Evolutionary conservation across 225 moss, liverwort and hornwort genomes (phyloP), one percentile per base, ranked within the genome.

Genomic region (Asterella californica): DNA sequence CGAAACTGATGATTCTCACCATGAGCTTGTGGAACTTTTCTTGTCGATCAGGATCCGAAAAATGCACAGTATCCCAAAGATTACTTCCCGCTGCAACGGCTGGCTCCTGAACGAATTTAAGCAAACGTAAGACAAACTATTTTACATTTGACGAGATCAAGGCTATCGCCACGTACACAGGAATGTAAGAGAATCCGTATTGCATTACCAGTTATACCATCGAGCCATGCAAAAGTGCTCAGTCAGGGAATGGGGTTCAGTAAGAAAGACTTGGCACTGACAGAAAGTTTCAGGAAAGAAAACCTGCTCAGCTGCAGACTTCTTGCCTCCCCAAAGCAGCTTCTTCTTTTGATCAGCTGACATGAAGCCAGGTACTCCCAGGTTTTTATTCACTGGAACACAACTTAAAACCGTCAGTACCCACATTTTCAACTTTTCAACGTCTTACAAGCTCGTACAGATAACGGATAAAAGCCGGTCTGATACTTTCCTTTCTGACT

Each of bases 1-100:
- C 38, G 30, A 17, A 70, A 24, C 61, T 46, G 22, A 21, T 60
- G 59, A 71, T 81, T 52, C 82, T 85, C 87, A 99, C 97, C 99
- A 99, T 99, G 86, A 99, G 95, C 90, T 99, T 99, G 73, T 99
- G 95, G 78, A 99, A 99, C 79, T 99, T 99, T 80, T 95, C 99
- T 91, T 89, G 93, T 46, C 99, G 91, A 80, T 99, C 99, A 82
- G 85, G 93, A 79, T 99, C 99, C 54, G 95, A 91, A 70, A 99
- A 99, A 82, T 99, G 99, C 46, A 99, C 99, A 61, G 99, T 99
- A 70, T 99, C 99, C 99, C 99, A 99, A 25, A 95, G 95, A 84
- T 99, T 99, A 75, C 82, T 89, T 81, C 99, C 99, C 45, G 93
- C 91, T 62, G 93, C 90, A 81, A 90, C 85, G 54, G 85, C 92